Base-by-base conservation (phyloP, 257 asterid genomes). In the Nicotiana attenuata region DNA sequence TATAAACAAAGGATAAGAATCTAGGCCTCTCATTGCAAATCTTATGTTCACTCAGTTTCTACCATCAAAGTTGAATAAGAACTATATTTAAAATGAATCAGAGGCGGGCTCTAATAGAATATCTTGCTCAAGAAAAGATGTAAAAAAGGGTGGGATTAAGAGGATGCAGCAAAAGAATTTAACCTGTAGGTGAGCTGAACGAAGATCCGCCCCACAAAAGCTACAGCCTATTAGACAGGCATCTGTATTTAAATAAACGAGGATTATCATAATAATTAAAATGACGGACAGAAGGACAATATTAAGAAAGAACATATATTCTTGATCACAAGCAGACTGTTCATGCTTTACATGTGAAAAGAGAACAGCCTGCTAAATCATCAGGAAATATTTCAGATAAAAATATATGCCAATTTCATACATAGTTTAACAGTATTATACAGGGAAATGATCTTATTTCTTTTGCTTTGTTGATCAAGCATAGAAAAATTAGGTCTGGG, bases 181-280 rank as follows among this genome's bases (percentile, higher is more conserved):
- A 41, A 94, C 98, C 97, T 94, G 99, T 52, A 95, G 85, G 88
- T 95, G 99, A 15, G 99, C 99, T 80, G 97, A 86, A 63, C 97
- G 98, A 55, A 95, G 88, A 88, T 93, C 96, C 60, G 98, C 99
- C 65, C 97, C 98, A 28, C 98, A 93, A 81, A 95, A 91, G 93
- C 96, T 95, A 84, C 97, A 92, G 85, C 89, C 93, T 64, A 93
- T 84, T 90, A 95, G 88, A 84, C 97, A 90, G 83, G 99, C 97
- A 93, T 95, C 99, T 94, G 93, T 71, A 69, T 85, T 83, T 31
- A 75, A 81, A 82, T 67, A 80, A 83, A 86, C 57, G 45, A 81
- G 16, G 24, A 41, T 68, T 66, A 77, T 82, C 14, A 71, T 45
- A 71, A 45, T 45, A 20, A 41, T 20, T 20, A 16, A 41, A 38